Evolutionary conservation across 495 filamentous ascomycete species (phyloP).

Genomic region (Daldinia grandis): DNA sequence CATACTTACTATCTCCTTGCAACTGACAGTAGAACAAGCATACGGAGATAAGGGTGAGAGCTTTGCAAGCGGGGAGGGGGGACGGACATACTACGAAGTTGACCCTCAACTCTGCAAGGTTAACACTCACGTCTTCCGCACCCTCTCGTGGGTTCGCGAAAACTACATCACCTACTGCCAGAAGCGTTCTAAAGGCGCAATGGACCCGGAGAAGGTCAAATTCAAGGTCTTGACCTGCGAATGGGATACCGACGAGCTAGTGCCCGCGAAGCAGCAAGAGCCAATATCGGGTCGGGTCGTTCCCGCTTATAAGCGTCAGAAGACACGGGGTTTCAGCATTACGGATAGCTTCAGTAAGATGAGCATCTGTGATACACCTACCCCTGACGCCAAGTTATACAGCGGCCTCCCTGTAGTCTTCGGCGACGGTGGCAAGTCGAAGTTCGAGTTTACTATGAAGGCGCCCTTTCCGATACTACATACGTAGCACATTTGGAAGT

Average conservation of each 20-base stretch:
- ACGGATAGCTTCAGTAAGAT: conserved; percentile 14
- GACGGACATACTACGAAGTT: conserved; percentile 45
- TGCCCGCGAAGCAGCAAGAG: conserved; percentile 24
- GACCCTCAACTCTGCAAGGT: conserved; percentile 37
- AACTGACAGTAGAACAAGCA: conserved; percentile 19
- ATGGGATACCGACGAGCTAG: conserved; percentile 37
- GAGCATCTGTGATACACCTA: background rate
- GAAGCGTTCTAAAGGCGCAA: conserved; percentile 25
- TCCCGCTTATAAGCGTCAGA: conserved; percentile 19
- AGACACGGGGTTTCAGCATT: conserved; percentile 4
- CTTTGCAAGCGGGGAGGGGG: conserved; percentile 36
- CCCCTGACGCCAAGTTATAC: background rate
- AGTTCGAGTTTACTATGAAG: conserved; percentile 38
- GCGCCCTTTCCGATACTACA: conserved; percentile 8
- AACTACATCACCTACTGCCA: conserved; percentile 43
- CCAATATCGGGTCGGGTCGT: background rate
- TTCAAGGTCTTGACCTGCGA: conserved; percentile 47
- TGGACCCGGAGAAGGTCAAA: conserved; percentile 38
- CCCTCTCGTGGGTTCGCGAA: conserved; percentile 40
- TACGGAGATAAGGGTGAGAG: conserved; percentile 14
- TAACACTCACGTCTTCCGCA: conserved; percentile 39
- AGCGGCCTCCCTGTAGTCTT: conserved; percentile 39
- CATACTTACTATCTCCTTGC: background rate
- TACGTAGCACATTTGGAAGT: background rate
- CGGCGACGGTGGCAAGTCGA: conserved; percentile 37